These are phyloP conservation scores for Gypsophila paniculata DNA, from an alignment of 179 eudicot species.

Conservation along the genomic window DNA sequence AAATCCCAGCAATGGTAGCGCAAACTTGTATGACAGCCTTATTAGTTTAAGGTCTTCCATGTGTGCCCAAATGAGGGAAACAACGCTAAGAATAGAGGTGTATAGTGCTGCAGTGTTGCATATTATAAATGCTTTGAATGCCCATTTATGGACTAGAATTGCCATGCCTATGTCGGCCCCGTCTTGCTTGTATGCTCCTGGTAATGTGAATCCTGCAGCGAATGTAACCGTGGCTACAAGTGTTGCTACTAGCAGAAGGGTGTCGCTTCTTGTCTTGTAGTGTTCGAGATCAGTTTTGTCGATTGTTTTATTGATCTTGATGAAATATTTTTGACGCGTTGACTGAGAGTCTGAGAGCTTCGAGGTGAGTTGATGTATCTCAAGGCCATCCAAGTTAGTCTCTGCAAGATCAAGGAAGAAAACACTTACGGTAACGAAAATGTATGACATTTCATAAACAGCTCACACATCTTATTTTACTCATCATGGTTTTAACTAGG, in stretches of 20 bases:
- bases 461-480: too few species aligned
- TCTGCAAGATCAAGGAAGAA: constrained; percentile 14
- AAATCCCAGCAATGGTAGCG: constrained; percentile 23
- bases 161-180: constrained; percentile 18
- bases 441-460: too few species aligned
- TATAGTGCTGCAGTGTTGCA: constrained; percentile 19
- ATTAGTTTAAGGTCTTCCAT: constrained; percentile 9
- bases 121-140: constrained; percentile 15
- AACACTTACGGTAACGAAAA: background rate
- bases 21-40: background rate
- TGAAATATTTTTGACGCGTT: background rate
- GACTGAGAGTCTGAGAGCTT: constrained; percentile 29
- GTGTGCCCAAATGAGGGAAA: constrained; percentile 23
- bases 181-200: constrained; percentile 16
- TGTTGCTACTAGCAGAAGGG: constrained; percentile 20
- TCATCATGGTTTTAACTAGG: too few species aligned
- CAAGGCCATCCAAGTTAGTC: constrained; percentile 30
- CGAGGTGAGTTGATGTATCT: constrained; percentile 25
- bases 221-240: constrained; percentile 26
- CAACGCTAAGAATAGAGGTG: constrained; percentile 14
- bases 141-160: background rate
- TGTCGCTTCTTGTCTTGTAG: constrained; percentile 19
- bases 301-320: background rate
- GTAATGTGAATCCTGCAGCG: constrained; percentile 23
- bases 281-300: background rate